phyloP scores from a whole-genome alignment of 768 basidiomycete species.

The Boletus bicolor region DNA sequence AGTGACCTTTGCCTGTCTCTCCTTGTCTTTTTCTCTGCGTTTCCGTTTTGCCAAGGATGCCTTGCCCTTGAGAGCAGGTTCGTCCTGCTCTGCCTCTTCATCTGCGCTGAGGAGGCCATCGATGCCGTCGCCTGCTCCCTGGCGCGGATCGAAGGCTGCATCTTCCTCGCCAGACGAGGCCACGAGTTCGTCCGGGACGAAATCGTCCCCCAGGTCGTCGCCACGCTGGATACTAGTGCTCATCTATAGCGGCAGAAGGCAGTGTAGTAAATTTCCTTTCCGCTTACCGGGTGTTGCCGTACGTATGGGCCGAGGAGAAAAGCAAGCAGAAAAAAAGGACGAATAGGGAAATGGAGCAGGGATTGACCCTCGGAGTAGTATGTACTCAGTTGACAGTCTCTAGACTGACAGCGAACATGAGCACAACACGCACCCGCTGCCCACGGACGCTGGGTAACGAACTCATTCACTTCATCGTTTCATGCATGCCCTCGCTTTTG shows the following conservation, averaged over 20 bases:
- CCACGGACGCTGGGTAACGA: constrained; percentile 7
- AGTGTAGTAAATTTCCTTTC: background rate
- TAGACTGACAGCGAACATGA: constrained; percentile 24
- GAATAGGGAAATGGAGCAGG: constrained; percentile 13
- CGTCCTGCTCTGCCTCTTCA: constrained; percentile 40
- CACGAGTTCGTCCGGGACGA: constrained; percentile 64
- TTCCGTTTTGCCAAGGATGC: constrained; percentile 57
- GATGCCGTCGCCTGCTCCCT: constrained; percentile 35
- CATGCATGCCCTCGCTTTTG: constrained; percentile 8
- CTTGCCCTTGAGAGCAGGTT: constrained; percentile 19
- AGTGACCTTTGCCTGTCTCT: constrained; percentile 64
- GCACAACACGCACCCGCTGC: constrained; percentile 21
- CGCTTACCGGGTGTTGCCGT: background rate
- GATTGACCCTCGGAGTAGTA: background rate
- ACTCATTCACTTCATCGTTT: constrained; percentile 2
- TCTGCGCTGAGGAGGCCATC: constrained; percentile 43
- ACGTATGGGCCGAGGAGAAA: background rate
- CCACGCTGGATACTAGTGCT: constrained; percentile 40
- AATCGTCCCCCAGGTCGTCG: constrained; percentile 86
- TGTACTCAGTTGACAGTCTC: background rate
- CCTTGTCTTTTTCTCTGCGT: constrained; percentile 69
- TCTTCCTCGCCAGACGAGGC: constrained; percentile 62
- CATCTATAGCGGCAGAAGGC: constrained; percentile 12
- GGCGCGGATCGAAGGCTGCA: constrained; percentile 21
- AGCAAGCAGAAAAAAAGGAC: background rate